phyloP scores from a whole-genome alignment of 2,329 filamentous ascomycete genomes.

The Botrytis paeoniae region DNA sequence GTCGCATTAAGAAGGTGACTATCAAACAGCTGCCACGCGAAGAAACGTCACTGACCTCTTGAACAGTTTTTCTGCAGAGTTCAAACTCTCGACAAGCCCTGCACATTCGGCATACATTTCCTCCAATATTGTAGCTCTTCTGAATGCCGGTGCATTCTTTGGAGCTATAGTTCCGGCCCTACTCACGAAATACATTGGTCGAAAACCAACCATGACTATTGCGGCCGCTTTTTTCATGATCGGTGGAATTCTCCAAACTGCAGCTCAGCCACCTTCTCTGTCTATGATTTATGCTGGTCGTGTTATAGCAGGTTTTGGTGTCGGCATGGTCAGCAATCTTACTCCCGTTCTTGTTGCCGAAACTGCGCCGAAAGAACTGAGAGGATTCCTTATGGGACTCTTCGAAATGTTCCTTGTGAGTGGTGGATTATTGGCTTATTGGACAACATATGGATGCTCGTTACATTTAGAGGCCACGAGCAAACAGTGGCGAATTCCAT shows the following conservation, averaged over 20 bases:
- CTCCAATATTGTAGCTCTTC: slow-evolving; percentile 47
- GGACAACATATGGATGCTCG: slow-evolving; percentile 43
- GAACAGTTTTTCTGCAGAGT: background rate
- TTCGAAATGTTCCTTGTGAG: slow-evolving; percentile 48
- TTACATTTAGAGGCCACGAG: slow-evolving; percentile 37
- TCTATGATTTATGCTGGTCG: slow-evolving; percentile 26
- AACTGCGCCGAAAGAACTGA: slow-evolving; percentile 51
- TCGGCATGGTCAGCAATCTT: slow-evolving; percentile 44
- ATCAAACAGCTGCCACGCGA: background rate
- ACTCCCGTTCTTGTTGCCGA: slow-evolving; percentile 45
- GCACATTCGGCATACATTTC: slow-evolving; percentile 23
- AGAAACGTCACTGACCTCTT: background rate
- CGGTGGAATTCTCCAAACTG: slow-evolving; percentile 25
- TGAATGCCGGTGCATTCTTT: slow-evolving; percentile 51
- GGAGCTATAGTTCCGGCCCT: slow-evolving; percentile 50
- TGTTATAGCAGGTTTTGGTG: slow-evolving; percentile 32
- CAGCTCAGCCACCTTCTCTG: slow-evolving; percentile 21
- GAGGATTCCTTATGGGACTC: slow-evolving; percentile 44
- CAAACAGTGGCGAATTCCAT: slow-evolving; percentile 55
- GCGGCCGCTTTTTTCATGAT: slow-evolving; percentile 43
- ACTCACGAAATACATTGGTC: slow-evolving; percentile 45
- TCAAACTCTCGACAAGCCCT: slow-evolving; percentile 22
- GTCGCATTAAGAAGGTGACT: slow-evolving; percentile 25
- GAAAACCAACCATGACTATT: slow-evolving; percentile 46
- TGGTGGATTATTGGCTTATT: slow-evolving; percentile 41